Percentiles rank a stretch among this genome's conserved stretches.
Evolutionary conservation across 2,329 filamentous ascomycete genomes (phyloP).

Genomic region (Stachybotrys echinatus): DNA sequence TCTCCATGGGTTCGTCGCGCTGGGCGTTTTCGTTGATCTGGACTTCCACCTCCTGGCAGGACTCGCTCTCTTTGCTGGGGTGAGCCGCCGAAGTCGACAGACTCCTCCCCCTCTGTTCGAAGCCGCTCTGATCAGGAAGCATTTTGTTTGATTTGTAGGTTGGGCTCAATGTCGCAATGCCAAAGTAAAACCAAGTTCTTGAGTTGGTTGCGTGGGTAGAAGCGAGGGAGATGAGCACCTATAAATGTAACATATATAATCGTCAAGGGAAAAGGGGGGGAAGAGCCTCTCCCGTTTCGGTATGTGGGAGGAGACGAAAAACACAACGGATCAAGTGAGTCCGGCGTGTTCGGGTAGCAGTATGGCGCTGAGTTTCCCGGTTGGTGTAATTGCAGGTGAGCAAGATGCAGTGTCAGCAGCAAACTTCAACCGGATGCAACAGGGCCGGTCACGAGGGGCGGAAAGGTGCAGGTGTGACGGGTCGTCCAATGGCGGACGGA

Average conservation of each 20-base stretch:
- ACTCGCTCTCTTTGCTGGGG: constrained; percentile 37
- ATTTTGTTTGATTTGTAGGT: constrained; percentile 14
- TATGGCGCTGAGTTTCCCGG: background rate
- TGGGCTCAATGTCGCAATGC: too few relatives aligned
- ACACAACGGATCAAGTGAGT: too few relatives aligned
- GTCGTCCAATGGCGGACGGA: constrained; percentile 10
- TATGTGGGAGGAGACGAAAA: too few relatives aligned
- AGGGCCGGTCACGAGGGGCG: constrained; percentile 16
- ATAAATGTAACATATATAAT: too few relatives aligned
- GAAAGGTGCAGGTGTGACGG: constrained; percentile 18
- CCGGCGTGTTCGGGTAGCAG: background rate
- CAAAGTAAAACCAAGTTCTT: too few relatives aligned
- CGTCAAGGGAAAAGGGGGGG: too few relatives aligned
- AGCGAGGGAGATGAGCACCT: too few relatives aligned
- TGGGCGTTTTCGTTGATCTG: constrained; percentile 26
- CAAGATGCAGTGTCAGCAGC: constrained; percentile 1
- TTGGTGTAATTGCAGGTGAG: background rate
- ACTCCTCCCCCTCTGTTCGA: constrained; percentile 39
- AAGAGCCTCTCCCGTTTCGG: too few relatives aligned
- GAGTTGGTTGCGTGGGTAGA: too few relatives aligned
- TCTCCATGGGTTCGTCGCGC: constrained; percentile 26
- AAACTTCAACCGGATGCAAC: constrained; percentile 7
- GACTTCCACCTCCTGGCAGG: constrained; percentile 36
- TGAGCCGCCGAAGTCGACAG: constrained; percentile 34
- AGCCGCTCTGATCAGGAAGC: constrained; percentile 41